Evolutionary conservation across 83 land plant genomes (phyloP), one percentile per base, ranked within the genome.

Genomic region (Picea abies): DNA sequence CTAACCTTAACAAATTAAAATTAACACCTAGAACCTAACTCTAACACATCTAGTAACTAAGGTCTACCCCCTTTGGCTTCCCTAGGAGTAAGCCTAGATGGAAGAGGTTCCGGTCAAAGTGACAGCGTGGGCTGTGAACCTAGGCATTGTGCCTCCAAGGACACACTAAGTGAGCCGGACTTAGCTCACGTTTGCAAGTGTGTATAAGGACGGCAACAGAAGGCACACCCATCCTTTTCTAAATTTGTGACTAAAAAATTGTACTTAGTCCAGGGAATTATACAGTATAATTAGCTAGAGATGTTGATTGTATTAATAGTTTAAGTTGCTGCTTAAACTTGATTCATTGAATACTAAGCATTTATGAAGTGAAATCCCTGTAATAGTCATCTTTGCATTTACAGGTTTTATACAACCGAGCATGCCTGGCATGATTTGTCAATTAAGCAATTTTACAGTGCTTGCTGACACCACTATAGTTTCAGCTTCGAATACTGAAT

Each of bases 381-480:
- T 39, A 35, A 70, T 70, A 8, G 35, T n/a, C 44, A 70, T 70
- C 44, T 16, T 17, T 70, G 10, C 6, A 35, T 19, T 70, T 70
- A 26, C 71, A 67, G 71, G 71, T 70, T 70, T 70, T 37, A 39
- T 70, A 44, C 75, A 35, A 70, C 41, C 75, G 17, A 44, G n/a
- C 35, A n/a, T 37, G 41, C 75, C 47, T 70, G 47, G 47, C n/a
- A 70, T 39, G 75, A 39, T 16, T 37, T 70, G 22, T 39, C 75
- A 39, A 70, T 35, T 47, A 70, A 70, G 75, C 6, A 44, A 70
- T 37, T 47, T 70, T 70, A 70, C 49, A 70, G 44, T 37, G 75
- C 75, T 70, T 35, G 6, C 75, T 70, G 32, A 39, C 41, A 70
- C 75, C 39, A 44, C 47, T 70, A 16, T 1, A 70, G 75, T 37